phyloP scores from a whole-genome alignment of 768 basidiomycete species.

The Rhodotorula graminis region DNA sequence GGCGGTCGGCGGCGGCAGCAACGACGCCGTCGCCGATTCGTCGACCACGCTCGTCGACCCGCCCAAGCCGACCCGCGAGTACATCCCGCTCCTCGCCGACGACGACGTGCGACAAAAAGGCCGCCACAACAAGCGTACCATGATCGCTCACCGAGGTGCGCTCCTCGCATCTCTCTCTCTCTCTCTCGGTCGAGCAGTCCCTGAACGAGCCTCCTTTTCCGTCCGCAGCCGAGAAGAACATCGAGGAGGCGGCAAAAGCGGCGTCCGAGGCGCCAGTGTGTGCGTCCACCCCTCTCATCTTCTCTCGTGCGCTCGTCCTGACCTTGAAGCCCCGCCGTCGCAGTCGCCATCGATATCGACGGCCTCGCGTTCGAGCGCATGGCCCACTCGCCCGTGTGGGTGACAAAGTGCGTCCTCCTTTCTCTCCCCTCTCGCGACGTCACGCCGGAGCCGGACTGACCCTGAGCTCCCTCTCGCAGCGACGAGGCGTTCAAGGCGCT shows the following conservation, averaged over 20 bases:
- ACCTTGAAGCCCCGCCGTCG: not conserved
- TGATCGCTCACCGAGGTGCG: conserved; percentile 22
- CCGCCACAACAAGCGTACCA: conserved; percentile 28
- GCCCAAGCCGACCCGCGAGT: conserved; percentile 12
- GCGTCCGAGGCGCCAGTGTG: conserved; percentile 33
- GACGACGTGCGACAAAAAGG: conserved; percentile 35
- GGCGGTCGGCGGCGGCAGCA: conserved; percentile 10
- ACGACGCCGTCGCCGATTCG: not conserved
- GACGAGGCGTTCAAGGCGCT: conserved; percentile 36
- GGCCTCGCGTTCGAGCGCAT: conserved; percentile 26
- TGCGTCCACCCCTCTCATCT: not conserved
- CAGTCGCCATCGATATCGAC: conserved; percentile 38
- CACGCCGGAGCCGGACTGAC: not conserved
- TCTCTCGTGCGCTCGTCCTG: not conserved
- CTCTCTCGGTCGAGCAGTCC: not conserved
- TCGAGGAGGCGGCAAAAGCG: conserved; percentile 22
- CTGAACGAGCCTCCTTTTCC: too few species aligned
- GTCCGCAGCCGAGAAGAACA: conserved; percentile 29
- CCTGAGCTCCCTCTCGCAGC: not conserved
- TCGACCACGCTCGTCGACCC: conserved; percentile 14
- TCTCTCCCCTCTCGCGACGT: not conserved
- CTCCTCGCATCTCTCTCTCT: not conserved
- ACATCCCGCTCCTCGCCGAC: conserved; percentile 26
- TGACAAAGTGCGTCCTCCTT: conserved; percentile 17
- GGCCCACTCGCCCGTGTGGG: conserved; percentile 29